Percentiles rank a stretch among this genome's conserved stretches.
These are phyloP conservation scores for Erucastrum elatum DNA, from an alignment of 345 rosid genomes.

Conservation along the genomic window DNA sequence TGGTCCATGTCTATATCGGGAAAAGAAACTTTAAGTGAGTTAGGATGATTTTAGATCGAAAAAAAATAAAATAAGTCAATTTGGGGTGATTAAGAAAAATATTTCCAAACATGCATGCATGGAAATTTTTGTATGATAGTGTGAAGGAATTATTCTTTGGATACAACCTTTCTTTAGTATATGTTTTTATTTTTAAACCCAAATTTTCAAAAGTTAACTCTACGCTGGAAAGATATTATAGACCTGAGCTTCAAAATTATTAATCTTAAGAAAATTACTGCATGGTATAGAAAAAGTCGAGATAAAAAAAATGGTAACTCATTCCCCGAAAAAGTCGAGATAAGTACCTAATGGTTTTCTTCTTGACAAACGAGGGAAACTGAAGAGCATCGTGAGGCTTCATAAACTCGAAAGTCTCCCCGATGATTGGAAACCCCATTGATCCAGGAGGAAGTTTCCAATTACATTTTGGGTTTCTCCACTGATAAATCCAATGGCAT, in stretches of 20 bases:
- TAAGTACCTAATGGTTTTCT: constrained; percentile 2
- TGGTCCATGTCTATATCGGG: constrained; percentile 14
- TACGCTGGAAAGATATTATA: background rate
- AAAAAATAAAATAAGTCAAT: background rate
- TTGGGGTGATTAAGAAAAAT: background rate
- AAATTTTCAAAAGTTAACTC: background rate
- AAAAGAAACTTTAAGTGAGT: background rate
- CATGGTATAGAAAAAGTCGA: background rate
- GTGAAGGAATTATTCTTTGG: background rate
- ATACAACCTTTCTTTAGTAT: background rate
- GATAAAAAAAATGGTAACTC: too few relatives aligned
- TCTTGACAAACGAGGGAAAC: constrained; percentile 3
- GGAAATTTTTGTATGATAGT: background rate
- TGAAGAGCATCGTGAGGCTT: constrained; percentile 19
- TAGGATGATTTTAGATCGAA: background rate
- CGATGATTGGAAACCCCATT: constrained; percentile 32
- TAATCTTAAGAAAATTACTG: background rate
- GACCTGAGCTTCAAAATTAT: background rate
- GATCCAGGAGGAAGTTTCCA: constrained; percentile 26
- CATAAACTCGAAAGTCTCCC: constrained; percentile 33
- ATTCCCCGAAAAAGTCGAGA: background rate
- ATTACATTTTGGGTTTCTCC: constrained; percentile 12
- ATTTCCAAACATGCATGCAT: background rate
- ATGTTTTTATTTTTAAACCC: background rate
- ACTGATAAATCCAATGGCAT: background rate